Percentiles rank a stretch among this genome's conserved stretches.
These are phyloP conservation scores for Nigrospora oryzae DNA, from an alignment of 2,329 filamentous ascomycete species.

Conservation along the genomic window DNA sequence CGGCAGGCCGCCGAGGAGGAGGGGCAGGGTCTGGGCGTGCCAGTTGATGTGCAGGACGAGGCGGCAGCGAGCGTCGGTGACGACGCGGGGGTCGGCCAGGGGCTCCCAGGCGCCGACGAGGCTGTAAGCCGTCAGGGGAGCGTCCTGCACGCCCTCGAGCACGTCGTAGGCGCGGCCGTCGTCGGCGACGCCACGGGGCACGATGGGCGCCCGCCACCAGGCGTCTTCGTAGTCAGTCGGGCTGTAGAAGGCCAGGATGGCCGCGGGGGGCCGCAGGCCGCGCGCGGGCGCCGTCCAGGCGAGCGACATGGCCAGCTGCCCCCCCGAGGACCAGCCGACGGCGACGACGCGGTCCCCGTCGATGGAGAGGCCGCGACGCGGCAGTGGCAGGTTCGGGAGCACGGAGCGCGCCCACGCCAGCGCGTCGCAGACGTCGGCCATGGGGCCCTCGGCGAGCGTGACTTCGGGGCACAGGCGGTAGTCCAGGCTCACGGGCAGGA, in stretches of 20 bases:
- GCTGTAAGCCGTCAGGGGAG: slow-evolving; percentile 12
- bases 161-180: slow-evolving; percentile 15
- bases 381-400: slow-evolving; percentile 21
- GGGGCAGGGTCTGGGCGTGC: slow-evolving; percentile 14
- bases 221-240: slow-evolving; percentile 17
- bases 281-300: slow-evolving; percentile 23
- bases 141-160: slow-evolving; percentile 15
- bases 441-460: slow-evolving; percentile 32
- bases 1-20: slow-evolving; percentile 16
- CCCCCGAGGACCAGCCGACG: slow-evolving; percentile 41
- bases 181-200: slow-evolving; percentile 8
- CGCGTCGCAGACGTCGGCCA: slow-evolving; percentile 34
- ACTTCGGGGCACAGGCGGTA: slow-evolving; percentile 41
- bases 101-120: slow-evolving; percentile 7
- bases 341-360: slow-evolving; percentile 24
- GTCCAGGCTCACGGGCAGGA: slow-evolving; percentile 40
- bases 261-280: slow-evolving; percentile 27
- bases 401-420: slow-evolving; percentile 26
- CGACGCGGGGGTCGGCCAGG: slow-evolving; percentile 4
- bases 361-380: slow-evolving; percentile 22
- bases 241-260: slow-evolving; percentile 35
- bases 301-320: slow-evolving; percentile 32
- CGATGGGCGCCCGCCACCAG: slow-evolving; percentile 7
- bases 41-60: slow-evolving; percentile 22
- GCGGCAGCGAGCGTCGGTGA: slow-evolving; percentile 14